phyloP scores from a whole-genome alignment of 2,329 filamentous ascomycete genomes.

The Ascochyta pisi region DNA sequence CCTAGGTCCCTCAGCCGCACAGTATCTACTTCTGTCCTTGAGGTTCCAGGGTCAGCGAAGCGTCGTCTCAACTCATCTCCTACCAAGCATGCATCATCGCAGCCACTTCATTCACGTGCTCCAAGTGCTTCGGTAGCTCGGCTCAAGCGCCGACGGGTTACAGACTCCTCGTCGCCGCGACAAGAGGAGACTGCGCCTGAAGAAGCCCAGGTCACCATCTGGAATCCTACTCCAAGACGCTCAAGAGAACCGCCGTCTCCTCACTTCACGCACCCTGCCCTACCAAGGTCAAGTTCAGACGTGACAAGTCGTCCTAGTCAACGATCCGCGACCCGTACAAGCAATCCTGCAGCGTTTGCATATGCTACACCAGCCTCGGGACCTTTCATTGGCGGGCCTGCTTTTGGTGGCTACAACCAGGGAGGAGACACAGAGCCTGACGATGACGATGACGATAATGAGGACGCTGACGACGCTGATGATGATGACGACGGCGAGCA shows the following conservation, averaged over 20 bases:
- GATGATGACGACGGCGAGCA: conserved; percentile 33
- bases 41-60: conserved; percentile 36
- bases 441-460: conserved; percentile 42
- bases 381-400: conserved; percentile 39
- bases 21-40: conserved; percentile 38
- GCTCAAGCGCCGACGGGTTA: conserved; percentile 57
- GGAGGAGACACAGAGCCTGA: conserved; percentile 46
- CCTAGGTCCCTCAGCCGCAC: conserved; percentile 38
- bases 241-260: conserved; percentile 55
- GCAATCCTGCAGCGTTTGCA: conserved; percentile 63
- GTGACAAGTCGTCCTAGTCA: conserved; percentile 54
- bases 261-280: conserved; percentile 42
- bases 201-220: conserved; percentile 40
- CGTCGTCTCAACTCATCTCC: conserved; percentile 40
- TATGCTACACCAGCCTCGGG: conserved; percentile 77
- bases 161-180: conserved; percentile 36
- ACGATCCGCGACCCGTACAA: conserved; percentile 39
- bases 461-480: conserved; percentile 37
- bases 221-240: conserved; percentile 50
- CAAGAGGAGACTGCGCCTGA: conserved; percentile 18
- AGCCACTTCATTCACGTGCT: conserved; percentile 43
- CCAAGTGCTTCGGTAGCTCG: conserved; percentile 41
- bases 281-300: conserved; percentile 42
- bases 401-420: conserved; percentile 32
- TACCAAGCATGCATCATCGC: conserved; percentile 38